Conservation (phyloP, 2,329 filamentous ascomycete genomes). For the Microcyclospora pomicola region DNA sequence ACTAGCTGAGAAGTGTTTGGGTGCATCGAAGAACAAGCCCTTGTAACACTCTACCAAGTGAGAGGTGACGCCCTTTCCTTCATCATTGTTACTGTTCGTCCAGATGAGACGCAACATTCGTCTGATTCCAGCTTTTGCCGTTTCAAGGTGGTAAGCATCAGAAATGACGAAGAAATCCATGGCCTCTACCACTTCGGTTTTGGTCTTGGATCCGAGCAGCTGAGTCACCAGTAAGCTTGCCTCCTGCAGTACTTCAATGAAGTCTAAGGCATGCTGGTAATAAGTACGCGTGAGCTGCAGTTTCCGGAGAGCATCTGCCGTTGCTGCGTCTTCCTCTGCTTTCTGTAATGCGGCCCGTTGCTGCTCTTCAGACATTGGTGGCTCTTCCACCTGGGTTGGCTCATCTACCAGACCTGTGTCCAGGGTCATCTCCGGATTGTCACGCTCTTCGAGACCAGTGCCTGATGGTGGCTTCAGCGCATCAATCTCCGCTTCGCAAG, state of each 20-base stretch:
- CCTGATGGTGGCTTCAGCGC: conserved; percentile 68
- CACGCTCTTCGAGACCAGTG: conserved; percentile 58
- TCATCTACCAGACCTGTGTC: conserved; percentile 75
- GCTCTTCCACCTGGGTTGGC: conserved; percentile 63
- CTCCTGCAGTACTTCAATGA: conserved; percentile 80
- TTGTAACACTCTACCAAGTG: conserved; percentile 97
- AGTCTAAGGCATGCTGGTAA: conserved; percentile 83
- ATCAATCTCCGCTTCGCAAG: conserved; percentile 69
- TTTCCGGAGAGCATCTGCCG: conserved; percentile 75
- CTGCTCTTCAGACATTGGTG: conserved; percentile 64
- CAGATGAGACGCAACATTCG: conserved; percentile 95
- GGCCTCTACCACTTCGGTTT: conserved; percentile 95
- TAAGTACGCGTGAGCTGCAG: conserved; percentile 79
- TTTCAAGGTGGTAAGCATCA: conserved; percentile 91
- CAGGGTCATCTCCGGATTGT: conserved; percentile 51
- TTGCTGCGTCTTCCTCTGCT: conserved; percentile 74
- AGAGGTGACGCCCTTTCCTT: conserved; percentile 93
- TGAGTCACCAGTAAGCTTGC: conserved; percentile 72
- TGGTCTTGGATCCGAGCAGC: conserved; percentile 85
- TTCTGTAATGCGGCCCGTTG: conserved; percentile 61
- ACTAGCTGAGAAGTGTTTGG: conserved; percentile 72
- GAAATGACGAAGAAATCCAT: conserved; percentile 97
- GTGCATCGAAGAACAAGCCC: conserved; percentile 88
- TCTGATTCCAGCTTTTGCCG: conserved; percentile 80
- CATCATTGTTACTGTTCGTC: conserved; percentile 98